Conservation (phyloP, 2,329 filamentous ascomycete genomes). For the Penicillium polonicum region DNA sequence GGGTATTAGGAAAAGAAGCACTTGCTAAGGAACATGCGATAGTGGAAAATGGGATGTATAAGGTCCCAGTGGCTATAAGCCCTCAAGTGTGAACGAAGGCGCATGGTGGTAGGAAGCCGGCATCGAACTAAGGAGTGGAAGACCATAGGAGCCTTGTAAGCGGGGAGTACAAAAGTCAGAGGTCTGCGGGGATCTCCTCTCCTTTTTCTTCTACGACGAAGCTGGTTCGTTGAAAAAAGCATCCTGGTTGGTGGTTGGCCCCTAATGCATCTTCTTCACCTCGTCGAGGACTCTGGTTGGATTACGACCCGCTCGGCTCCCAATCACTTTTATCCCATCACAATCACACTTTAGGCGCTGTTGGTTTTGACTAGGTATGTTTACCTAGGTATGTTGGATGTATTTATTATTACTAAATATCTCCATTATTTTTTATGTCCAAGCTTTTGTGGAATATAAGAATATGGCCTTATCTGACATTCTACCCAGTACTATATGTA, state of each 20-base stretch:
- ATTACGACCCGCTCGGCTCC: slow-evolving; percentile 20
- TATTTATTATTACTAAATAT: background rate
- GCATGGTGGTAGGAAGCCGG: slow-evolving; percentile 11
- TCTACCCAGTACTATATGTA: background rate
- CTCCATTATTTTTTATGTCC: background rate
- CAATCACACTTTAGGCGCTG: slow-evolving; percentile 17
- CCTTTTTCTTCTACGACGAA: background rate
- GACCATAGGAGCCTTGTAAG: background rate
- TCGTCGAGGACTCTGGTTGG: slow-evolving; percentile 20
- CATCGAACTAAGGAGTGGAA: slow-evolving; percentile 8
- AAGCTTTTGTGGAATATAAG: background rate
- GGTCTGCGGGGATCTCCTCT: slow-evolving; percentile 14
- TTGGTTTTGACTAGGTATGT: background rate
- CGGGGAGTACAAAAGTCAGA: slow-evolving; percentile 14
- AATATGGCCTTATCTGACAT: background rate
- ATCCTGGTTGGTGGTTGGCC: slow-evolving; percentile 6
- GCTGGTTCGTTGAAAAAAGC: slow-evolving; percentile 11
- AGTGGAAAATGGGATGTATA: background rate
- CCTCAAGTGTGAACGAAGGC: slow-evolving; percentile 9
- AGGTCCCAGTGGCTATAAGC: background rate
- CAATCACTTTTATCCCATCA: slow-evolving; percentile 19
- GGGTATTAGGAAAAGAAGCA: background rate
- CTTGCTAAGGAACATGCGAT: background rate
- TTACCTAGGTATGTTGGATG: background rate
- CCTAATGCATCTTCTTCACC: slow-evolving; percentile 30